Percentiles rank a stretch among this genome's conserved stretches.
Evolutionary conservation across 139 green algal genomes (phyloP).

Genomic region (Volvox africanus): DNA sequence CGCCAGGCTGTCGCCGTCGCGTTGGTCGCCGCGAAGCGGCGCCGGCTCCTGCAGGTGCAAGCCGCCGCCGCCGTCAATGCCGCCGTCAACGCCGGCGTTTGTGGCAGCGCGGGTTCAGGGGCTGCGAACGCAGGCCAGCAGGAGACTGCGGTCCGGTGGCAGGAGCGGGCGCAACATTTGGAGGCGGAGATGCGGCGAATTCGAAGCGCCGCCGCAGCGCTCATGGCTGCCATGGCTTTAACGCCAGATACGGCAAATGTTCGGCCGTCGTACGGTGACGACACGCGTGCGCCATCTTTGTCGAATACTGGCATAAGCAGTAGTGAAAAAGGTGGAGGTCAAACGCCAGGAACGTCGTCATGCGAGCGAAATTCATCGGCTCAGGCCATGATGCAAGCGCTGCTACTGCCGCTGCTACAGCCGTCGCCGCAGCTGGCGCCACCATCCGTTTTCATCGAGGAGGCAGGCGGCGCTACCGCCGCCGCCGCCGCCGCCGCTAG

Average conservation of each 20-base stretch:
- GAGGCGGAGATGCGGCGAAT: constrained; percentile 5
- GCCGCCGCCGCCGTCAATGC: neutral
- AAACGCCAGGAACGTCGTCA: too few species aligned
- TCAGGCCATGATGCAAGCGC: neutral
- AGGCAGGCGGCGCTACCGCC: too few species aligned
- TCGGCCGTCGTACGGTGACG: too few species aligned
- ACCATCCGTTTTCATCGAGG: too few species aligned
- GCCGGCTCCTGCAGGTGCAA: constrained; percentile 8
- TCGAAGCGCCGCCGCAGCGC: neutral
- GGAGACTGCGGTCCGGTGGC: neutral
- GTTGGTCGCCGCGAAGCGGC: constrained; percentile 32
- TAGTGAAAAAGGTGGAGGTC: too few species aligned
- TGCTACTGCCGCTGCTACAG: neutral
- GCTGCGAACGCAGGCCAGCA: too few species aligned
- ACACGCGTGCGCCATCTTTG: too few species aligned
- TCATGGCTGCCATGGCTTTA: neutral
- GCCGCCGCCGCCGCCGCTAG: neutral
- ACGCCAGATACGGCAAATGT: too few species aligned
- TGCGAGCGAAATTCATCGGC: too few species aligned
- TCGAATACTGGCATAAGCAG: too few species aligned
- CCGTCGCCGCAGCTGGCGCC: neutral
- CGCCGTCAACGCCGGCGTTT: neutral
- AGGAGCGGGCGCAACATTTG: neutral
- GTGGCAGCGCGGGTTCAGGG: neutral
- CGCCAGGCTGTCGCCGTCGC: constrained; percentile 22